phyloP scores from a whole-genome alignment of 805 yeast genomes.

The Torulaspora delbrueckii region DNA sequence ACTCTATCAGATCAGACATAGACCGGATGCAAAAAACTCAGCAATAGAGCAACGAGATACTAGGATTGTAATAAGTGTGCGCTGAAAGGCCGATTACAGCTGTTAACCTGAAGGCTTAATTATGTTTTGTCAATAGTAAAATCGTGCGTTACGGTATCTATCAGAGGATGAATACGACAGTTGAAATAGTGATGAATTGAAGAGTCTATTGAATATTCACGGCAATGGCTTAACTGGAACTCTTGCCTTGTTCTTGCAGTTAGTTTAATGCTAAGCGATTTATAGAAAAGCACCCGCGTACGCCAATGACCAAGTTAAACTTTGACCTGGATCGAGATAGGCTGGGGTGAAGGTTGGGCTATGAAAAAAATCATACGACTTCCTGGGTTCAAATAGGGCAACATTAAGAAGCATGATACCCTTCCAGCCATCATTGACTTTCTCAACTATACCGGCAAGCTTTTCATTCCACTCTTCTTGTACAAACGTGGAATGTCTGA shows the following conservation, averaged over 20 bases:
- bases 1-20: conserved; percentile 39
- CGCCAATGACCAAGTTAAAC: conserved; percentile 80
- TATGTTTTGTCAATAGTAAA: neutral
- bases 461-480: conserved; percentile 59
- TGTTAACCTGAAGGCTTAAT: neutral
- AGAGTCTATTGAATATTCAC: too few species aligned
- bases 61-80: neutral
- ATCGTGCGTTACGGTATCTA: neutral
- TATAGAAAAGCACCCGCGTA: conserved; percentile 46
- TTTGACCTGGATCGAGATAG: conserved; percentile 77
- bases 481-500: conserved; percentile 51
- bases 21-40: neutral
- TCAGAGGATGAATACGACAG: too few species aligned
- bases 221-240: too few species aligned
- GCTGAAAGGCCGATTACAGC: neutral
- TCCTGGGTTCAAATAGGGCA: conserved; percentile 65
- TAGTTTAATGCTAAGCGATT: neutral
- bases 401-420: conserved; percentile 67
- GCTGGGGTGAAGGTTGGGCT: conserved; percentile 46
- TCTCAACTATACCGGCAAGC: conserved; percentile 41
- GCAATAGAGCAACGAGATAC: neutral
- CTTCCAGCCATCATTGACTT: conserved; percentile 63
- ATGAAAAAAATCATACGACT: conserved; percentile 60
- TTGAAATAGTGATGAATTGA: too few species aligned
- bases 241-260: too few species aligned